A percentile compares a stretch with the other conserved stretches of the same genome.
Conservation (phyloP, 108 stramenopile species). For the Stephanodiscus minutulus region DNA sequence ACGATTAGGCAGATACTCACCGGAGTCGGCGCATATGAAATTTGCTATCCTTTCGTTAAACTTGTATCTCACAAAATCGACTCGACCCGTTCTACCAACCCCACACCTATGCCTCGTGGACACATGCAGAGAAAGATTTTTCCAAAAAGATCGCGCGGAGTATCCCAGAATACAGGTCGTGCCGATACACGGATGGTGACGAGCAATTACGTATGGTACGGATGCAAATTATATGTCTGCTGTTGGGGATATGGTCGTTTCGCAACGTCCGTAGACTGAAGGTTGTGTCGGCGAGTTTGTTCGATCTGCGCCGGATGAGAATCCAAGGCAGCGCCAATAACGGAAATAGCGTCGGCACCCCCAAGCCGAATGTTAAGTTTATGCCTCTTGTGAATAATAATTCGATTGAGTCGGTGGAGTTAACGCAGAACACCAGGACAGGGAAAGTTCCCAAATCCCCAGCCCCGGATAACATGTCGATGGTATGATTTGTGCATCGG, state of each 20-base stretch:
- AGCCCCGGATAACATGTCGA: slow-evolving; percentile 20
- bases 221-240: slow-evolving; percentile 42
- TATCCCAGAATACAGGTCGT: slow-evolving; percentile 36
- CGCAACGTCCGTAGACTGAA: slow-evolving; percentile 36
- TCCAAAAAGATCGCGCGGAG: slow-evolving; percentile 24
- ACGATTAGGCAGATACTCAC: too few relatives aligned
- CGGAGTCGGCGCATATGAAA: neutral
- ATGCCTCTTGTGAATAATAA: slow-evolving; percentile 20
- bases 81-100: neutral
- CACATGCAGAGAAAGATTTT: slow-evolving; percentile 14
- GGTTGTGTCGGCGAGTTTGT: slow-evolving; percentile 40
- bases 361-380: slow-evolving; percentile 26
- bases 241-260: slow-evolving; percentile 34
- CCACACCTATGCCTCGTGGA: neutral
- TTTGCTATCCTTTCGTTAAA: too few relatives aligned
- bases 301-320: slow-evolving; percentile 43
- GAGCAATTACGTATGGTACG: slow-evolving; percentile 41
- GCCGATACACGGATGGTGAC: slow-evolving; percentile 39
- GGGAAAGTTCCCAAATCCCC: slow-evolving; percentile 47
- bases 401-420: slow-evolving; percentile 30
- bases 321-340: slow-evolving; percentile 23
- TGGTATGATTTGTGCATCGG: slow-evolving; percentile 17
- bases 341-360: neutral
- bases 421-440: slow-evolving; percentile 4
- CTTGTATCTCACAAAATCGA: neutral